A percentile compares a stretch with the other conserved stretches of the same genome.
Conservation (phyloP, 2,329 filamentous ascomycete species). For the Myriosclerotinia curreyana region DNA sequence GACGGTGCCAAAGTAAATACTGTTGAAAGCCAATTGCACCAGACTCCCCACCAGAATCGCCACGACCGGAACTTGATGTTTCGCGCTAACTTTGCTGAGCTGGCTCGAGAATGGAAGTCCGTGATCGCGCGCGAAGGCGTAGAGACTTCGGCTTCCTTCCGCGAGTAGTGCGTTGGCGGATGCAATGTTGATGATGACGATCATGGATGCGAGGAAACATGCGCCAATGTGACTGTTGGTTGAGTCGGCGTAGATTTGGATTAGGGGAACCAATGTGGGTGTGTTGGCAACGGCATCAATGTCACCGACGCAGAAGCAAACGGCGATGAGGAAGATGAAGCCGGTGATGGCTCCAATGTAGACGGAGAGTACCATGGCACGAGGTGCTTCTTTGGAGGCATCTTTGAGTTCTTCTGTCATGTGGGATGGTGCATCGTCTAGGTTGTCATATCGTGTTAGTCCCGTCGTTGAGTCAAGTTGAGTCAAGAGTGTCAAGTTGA, state of each 20-base stretch:
- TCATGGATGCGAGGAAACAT: conserved; percentile 48
- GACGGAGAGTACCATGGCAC: conserved; percentile 48
- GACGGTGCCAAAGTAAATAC: conserved; percentile 53
- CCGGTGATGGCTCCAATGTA: conserved; percentile 48
- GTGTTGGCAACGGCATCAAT: conserved; percentile 45
- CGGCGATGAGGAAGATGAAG: conserved; percentile 48
- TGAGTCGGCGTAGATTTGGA: conserved; percentile 50
- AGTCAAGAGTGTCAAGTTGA: not conserved
- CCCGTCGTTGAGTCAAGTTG: not conserved
- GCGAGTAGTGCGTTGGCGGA: conserved; percentile 42
- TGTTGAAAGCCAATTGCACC: conserved; percentile 52
- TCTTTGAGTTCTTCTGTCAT: conserved; percentile 56
- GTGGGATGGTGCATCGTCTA: conserved; percentile 44
- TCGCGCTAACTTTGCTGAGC: conserved; percentile 47
- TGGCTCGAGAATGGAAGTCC: conserved; percentile 51
- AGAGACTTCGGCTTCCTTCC: conserved; percentile 42
- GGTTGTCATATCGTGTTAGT: conserved; percentile 37
- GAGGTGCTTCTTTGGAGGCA: conserved; percentile 49
- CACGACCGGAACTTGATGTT: conserved; percentile 48
- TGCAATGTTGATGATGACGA: conserved; percentile 44
- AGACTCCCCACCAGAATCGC: conserved; percentile 47
- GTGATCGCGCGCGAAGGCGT: conserved; percentile 50
- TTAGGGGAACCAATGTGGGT: conserved; percentile 48
- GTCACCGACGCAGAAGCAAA: conserved; percentile 52
- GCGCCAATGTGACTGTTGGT: conserved; percentile 46